phyloP scores from a whole-genome alignment of 176 grass and related monocot species.

The Aegilops longissima region DNA sequence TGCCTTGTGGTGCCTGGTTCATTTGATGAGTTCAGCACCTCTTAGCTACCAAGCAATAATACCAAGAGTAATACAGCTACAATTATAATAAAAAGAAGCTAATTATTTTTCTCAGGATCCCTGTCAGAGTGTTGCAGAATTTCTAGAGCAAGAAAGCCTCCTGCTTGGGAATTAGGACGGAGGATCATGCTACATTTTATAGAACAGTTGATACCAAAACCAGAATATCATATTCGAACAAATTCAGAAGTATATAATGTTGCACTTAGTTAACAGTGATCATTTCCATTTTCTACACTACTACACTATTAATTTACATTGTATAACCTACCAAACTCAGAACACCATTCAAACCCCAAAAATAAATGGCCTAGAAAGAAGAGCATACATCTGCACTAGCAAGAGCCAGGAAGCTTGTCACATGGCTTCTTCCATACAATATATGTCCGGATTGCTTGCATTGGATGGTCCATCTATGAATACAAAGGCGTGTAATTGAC shows the following conservation, averaged over 20 bases:
- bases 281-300: neutral
- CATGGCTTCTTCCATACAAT: constrained; percentile 41
- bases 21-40: constrained; percentile 15
- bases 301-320: neutral
- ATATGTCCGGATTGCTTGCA: constrained; percentile 34
- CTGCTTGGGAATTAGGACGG: neutral
- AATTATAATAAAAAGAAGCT: neutral
- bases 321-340: constrained; percentile 2
- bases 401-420: constrained; percentile 46
- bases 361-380: constrained; percentile 21
- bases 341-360: constrained; percentile 20
- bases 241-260: neutral
- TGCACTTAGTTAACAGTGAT: constrained; percentile 7
- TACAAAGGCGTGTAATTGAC: constrained; percentile 25
- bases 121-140: neutral
- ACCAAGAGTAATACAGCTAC: constrained; percentile 6
- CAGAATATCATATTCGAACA: neutral
- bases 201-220: constrained; percentile 1
- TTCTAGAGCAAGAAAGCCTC: neutral
- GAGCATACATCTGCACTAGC: constrained; percentile 70
- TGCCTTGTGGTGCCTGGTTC: constrained; percentile 52
- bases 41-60: constrained; percentile 25
- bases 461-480: constrained; percentile 48
- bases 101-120: neutral
- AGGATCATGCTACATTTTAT: neutral